phyloP scores from a whole-genome alignment of 2,329 filamentous ascomycete species.

The Zarea fungicola region DNA sequence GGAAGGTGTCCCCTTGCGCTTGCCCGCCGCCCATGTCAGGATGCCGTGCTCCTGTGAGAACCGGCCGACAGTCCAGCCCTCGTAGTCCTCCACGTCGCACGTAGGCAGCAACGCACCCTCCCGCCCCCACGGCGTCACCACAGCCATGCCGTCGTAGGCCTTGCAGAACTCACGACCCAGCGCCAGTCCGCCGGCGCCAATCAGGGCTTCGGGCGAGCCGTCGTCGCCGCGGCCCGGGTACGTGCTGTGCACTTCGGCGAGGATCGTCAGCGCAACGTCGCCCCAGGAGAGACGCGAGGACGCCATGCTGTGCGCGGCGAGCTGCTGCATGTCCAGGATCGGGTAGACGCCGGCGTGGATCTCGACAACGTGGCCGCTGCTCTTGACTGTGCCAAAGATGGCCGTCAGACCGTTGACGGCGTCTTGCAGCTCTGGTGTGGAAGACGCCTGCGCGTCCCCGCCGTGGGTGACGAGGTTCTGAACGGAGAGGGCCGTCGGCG shows the following conservation, averaged over 20 bases:
- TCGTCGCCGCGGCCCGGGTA: conserved; percentile 54
- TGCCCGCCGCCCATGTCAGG: conserved; percentile 47
- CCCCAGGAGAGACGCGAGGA: conserved; percentile 39
- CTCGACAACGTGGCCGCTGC: conserved; percentile 49
- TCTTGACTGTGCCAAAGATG: conserved; percentile 24
- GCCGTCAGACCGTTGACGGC: conserved; percentile 18
- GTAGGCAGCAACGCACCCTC: conserved; percentile 26
- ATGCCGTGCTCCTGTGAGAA: conserved; percentile 78
- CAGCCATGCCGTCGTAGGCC: conserved; percentile 65
- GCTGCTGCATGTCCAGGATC: conserved; percentile 71
- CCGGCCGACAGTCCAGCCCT: conserved; percentile 62
- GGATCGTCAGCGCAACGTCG: conserved; percentile 60
- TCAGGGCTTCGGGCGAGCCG: conserved; percentile 55
- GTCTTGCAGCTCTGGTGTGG: conserved; percentile 16
- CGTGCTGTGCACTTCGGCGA: conserved; percentile 66
- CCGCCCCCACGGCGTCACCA: conserved; percentile 54
- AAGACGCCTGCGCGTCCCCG: conserved; percentile 4
- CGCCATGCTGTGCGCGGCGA: conserved; percentile 61
- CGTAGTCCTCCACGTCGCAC: conserved; percentile 30
- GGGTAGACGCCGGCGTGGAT: conserved; percentile 75
- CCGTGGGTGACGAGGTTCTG: conserved; percentile 20
- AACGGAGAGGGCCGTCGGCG: conserved; percentile 55
- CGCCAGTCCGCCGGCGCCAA: conserved; percentile 64
- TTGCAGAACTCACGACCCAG: conserved; percentile 71
- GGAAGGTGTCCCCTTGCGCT: conserved; percentile 24